A percentile compares a stretch with the other conserved stretches of the same genome.
Evolutionary conservation across 371 early-diverging fungal species (phyloP).

Genomic region (Mucor ambiguus): DNA sequence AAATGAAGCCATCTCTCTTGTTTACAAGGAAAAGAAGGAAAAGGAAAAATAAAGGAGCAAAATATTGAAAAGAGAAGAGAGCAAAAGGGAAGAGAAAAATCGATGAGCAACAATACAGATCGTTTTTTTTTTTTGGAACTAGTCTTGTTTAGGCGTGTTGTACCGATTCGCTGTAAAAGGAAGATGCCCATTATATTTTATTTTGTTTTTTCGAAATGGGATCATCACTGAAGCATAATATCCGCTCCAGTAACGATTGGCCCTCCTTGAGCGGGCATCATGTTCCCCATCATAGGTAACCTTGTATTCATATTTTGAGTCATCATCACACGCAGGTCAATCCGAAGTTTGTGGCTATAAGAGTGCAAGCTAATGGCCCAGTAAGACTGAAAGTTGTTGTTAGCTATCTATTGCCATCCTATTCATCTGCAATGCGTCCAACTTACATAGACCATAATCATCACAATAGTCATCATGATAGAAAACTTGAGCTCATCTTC

Average conservation of each 20-base stretch:
- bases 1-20: background rate
- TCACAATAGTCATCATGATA: conserved; percentile 34
- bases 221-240: background rate
- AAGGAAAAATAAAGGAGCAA: background rate
- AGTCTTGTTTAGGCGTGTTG: background rate
- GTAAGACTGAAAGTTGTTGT: conserved; percentile 31
- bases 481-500: conserved; percentile 51
- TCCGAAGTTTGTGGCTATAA: conserved; percentile 28
- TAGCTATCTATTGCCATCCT: background rate
- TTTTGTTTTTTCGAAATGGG: conserved; percentile 1
- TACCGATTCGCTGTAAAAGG: background rate
- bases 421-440: background rate
- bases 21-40: no score
- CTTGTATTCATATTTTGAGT: background rate
- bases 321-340: background rate
- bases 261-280: background rate
- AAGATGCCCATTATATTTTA: background rate
- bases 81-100: background rate
- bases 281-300: conserved; percentile 11
- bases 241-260: background rate
- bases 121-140: background rate
- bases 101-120: background rate
- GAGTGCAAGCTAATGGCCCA: conserved; percentile 49
- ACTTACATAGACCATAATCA: conserved; percentile 47
- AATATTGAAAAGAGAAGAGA: conserved; percentile 1